Conservation (phyloP, 2,329 filamentous ascomycete species). For the Colletotrichum navitas region DNA sequence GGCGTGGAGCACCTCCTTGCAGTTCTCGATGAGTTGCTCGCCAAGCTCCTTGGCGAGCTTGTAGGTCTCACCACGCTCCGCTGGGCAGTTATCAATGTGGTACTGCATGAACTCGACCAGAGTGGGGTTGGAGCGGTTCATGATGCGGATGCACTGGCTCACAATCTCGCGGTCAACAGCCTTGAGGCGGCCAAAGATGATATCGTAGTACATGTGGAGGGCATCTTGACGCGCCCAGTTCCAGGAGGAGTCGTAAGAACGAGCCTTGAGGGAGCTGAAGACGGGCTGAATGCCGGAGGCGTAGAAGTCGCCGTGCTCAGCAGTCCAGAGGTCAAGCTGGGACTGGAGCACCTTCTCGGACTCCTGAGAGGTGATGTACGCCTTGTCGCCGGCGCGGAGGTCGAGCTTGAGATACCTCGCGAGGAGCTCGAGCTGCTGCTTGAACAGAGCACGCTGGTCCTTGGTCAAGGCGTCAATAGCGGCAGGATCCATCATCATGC, state of each 20-base stretch:
- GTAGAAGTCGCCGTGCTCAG: slow-evolving; percentile 97
- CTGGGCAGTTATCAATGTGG: slow-evolving; percentile 98
- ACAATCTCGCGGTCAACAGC: slow-evolving; percentile 97
- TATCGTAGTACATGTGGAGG: slow-evolving; percentile 98
- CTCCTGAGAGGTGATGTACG: slow-evolving; percentile 85
- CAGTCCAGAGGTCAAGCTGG: slow-evolving; percentile 93
- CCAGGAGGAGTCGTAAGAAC: slow-evolving; percentile 98
- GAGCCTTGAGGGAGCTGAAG: slow-evolving; percentile 93
- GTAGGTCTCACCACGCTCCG: slow-evolving; percentile 96
- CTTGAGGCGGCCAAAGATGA: slow-evolving; percentile 95
- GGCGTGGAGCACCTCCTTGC: slow-evolving; percentile 87
- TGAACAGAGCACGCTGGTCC: slow-evolving; percentile 95
- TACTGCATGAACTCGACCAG: slow-evolving; percentile 99
- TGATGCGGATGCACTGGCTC: slow-evolving; percentile 97
- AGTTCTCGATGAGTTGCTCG: slow-evolving; percentile 95
- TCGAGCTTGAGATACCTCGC: slow-evolving; percentile 98
- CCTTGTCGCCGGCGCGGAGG: slow-evolving; percentile 95
- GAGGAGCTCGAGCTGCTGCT: slow-evolving; percentile 96
- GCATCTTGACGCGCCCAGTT: slow-evolving; percentile 99
- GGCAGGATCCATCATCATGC: slow-evolving; percentile 99
- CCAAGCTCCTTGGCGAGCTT: slow-evolving; percentile 96
- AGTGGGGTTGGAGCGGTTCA: slow-evolving; percentile 98
- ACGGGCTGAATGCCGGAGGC: slow-evolving; percentile 93
- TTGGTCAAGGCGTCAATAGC: slow-evolving; percentile 97
- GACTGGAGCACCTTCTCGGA: slow-evolving; percentile 89